Conservation (phyloP, 2,329 filamentous ascomycete species). For the Botrytis squamosa region DNA sequence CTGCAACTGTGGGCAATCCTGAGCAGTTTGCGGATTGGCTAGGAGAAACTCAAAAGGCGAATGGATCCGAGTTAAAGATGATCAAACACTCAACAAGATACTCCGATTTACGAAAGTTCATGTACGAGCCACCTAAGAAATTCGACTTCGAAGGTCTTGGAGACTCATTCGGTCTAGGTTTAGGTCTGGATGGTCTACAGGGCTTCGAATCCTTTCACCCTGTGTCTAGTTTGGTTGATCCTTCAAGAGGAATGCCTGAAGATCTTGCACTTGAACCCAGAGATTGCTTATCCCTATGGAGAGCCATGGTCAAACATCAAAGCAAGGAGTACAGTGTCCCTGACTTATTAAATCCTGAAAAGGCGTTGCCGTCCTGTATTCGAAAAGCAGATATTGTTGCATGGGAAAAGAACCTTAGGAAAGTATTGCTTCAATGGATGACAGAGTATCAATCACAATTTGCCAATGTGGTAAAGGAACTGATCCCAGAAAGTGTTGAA, state of each 20-base stretch:
- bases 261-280: slow-evolving; percentile 69
- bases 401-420: slow-evolving; percentile 65
- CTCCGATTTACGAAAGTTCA: slow-evolving; percentile 75
- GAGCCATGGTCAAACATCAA: slow-evolving; percentile 59
- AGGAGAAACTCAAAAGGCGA: slow-evolving; percentile 58
- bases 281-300: slow-evolving; percentile 67
- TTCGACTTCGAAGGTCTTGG: slow-evolving; percentile 39
- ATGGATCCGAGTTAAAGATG: slow-evolving; percentile 64
- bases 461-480: slow-evolving; percentile 46
- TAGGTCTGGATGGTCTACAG: slow-evolving; percentile 46
- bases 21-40: slow-evolving; percentile 70
- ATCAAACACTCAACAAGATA: slow-evolving; percentile 68
- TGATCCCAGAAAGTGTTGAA: slow-evolving; percentile 37
- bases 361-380: slow-evolving; percentile 52
- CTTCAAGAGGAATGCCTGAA: slow-evolving; percentile 60
- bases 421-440: slow-evolving; percentile 60
- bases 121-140: slow-evolving; percentile 55
- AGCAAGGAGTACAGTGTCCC: slow-evolving; percentile 51
- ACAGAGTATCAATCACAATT: slow-evolving; percentile 47
- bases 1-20: slow-evolving; percentile 77
- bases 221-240: slow-evolving; percentile 60
- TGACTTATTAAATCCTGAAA: slow-evolving; percentile 49
- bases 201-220: slow-evolving; percentile 56
- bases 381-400: slow-evolving; percentile 63
- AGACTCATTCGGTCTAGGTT: slow-evolving; percentile 40